Evolutionary conservation across 1,284 basidiomycete genomes (phyloP), one percentile per base, ranked within the genome.

Genomic region (Wallemia mellicola): DNA sequence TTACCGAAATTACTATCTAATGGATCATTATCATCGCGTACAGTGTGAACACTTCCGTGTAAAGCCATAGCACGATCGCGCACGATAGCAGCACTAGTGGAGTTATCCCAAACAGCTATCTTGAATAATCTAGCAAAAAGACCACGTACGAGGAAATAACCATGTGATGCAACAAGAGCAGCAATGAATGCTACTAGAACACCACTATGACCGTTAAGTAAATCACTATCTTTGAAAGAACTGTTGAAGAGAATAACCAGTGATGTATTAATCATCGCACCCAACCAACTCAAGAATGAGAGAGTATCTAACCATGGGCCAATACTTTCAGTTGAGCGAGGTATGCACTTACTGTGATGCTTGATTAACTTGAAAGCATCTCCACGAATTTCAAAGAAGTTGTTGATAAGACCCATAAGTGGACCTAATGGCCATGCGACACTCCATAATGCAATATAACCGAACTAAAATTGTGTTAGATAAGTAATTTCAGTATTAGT

Each of bases 291-390:
- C 66, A 95, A 75, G 72, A 86, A 82, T n/a, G 68, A 71, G 58
- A 98, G 73, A 2, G 82, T 80, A 61, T 91, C 82, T 48, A 96
- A 76, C 92, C 92, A 98, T 0, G 88, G 83, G 0, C 92, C 92
- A 64, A 96, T 88, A 2, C 81, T 83, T 67, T 94, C 89, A 14
- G 83, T 82, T 9, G 91, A 80, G 17, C 75, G 72, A 0, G 92
- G 89, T 33, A 94, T 76, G 1, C 92, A 87, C 22, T 88, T 77
- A 14, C 87, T 78, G 59, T 79, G 76, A 67, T 94, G 89, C 17
- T 81, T 78, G 5, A 82, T 80, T 67, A 98, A 83, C 74, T 98
- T 98, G 75, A 92, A 83, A 1, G 92, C 89, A 68, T 98, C 94
- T 1, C 82, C 84, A 27, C 91, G 80, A 7, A 91, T 71, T 71